These are phyloP conservation scores for Coemansia sp. DNA, from an alignment of 192 early-diverging fungal genomes.

Conservation along the genomic window DNA sequence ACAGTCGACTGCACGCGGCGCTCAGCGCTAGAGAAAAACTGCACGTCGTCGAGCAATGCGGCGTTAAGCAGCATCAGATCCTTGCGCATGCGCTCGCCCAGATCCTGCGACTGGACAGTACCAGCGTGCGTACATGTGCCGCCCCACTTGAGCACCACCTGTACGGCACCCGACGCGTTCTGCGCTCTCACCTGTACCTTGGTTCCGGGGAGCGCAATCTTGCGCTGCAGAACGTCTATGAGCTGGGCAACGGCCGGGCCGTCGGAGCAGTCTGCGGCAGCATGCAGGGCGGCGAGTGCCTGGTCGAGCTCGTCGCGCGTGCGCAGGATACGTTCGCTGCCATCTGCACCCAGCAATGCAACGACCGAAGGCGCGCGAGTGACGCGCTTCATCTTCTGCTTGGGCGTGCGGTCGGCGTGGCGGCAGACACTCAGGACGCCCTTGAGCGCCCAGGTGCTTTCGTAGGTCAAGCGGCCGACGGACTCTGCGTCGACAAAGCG, in stretches of 20 bases:
- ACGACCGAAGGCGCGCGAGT: conserved; percentile 71
- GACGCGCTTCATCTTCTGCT: conserved; percentile 93
- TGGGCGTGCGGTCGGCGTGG: conserved; percentile 95
- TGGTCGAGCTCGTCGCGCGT: conserved; percentile 49
- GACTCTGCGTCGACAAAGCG: conserved; percentile 57
- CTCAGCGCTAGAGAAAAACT: conserved; percentile 83
- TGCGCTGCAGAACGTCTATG: conserved; percentile 73
- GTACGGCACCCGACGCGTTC: conserved; percentile 61
- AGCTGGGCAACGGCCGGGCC: conserved; percentile 65
- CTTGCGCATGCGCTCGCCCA: conserved; percentile 89
- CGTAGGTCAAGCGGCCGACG: conserved; percentile 51
- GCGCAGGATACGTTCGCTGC: conserved; percentile 80
- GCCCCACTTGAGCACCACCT: conserved; percentile 97
- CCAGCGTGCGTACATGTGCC: conserved; percentile 96
- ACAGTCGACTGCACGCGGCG: conserved; percentile 84
- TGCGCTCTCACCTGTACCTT: conserved; percentile 90
- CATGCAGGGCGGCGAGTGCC: conserved; percentile 66
- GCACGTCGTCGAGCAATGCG: conserved; percentile 81
- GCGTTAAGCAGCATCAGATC: conserved; percentile 88
- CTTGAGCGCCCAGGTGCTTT: conserved; percentile 90
- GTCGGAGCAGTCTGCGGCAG: conserved; percentile 52
- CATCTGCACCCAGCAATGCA: conserved; percentile 62
- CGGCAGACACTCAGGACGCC: conserved; percentile 90
- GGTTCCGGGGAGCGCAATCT: conserved; percentile 78
- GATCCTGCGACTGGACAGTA: conserved; percentile 80